These are phyloP conservation scores for Saccharomyces hybrid DNA, from an alignment of 1,139 yeast genomes.

Conservation along the genomic window DNA sequence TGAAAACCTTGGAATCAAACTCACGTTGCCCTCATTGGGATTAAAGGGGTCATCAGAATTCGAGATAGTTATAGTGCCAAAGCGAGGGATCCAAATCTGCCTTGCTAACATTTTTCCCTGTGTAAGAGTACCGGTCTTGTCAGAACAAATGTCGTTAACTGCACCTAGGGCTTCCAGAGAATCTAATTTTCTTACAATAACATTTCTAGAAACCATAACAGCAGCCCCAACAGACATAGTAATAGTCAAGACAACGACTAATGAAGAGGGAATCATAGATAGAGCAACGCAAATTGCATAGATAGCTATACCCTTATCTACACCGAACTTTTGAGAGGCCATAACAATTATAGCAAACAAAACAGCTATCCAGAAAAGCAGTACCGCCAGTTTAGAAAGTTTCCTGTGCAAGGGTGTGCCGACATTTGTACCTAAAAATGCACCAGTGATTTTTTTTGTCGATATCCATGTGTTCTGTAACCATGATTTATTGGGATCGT, in stretches of 20 bases:
- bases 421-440: constrained; percentile 61
- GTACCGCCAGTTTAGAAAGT: constrained; percentile 89
- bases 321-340: constrained; percentile 75
- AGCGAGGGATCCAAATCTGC: constrained; percentile 74
- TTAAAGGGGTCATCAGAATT: constrained; percentile 63
- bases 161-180: constrained; percentile 94
- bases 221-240: constrained; percentile 93
- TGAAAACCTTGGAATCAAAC: constrained; percentile 31
- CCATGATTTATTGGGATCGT: constrained; percentile 41
- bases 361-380: constrained; percentile 67
- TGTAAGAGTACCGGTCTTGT: constrained; percentile 93
- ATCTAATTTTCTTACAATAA: constrained; percentile 87
- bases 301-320: constrained; percentile 90
- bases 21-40: constrained; percentile 57
- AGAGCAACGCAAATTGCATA: constrained; percentile 92
- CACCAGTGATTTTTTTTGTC: constrained; percentile 47
- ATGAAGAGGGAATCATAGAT: constrained; percentile 97
- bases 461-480: constrained; percentile 33
- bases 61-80: constrained; percentile 56
- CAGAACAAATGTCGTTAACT: constrained; percentile 91
- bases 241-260: constrained; percentile 94
- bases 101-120: constrained; percentile 93
- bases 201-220: constrained; percentile 89
- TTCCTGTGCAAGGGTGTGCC: constrained; percentile 94
- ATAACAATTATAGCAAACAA: constrained; percentile 84